Base-by-base conservation (phyloP, 768 basidiomycete species). In the Xerocomus potaroensis region DNA sequence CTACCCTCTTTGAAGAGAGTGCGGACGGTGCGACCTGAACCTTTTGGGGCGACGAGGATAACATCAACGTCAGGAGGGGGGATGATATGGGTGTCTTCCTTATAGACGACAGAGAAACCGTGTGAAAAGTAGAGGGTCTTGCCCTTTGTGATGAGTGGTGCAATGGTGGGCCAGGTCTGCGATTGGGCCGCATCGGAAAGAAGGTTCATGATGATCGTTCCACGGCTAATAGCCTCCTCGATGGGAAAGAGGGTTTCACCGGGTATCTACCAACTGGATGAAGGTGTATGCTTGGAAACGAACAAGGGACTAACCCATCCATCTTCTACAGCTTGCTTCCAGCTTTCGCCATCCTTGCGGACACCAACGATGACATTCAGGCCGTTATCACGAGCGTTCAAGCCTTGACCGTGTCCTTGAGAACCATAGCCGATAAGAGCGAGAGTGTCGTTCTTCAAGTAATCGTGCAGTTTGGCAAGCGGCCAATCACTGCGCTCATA, bases 111-210 rank as follows among this genome's bases (percentile, higher is more conserved):
- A 55, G 95, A 98, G 86, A 99, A 99, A 62, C 96, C 96, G 69
- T 99, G 96, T 6, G 95, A 92, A 78, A 99, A 99, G 84, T 99
- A 99, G 54, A 99, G 87, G n/a, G 96, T 99, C 80, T 99, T 98
- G 74, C 91, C 96, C 81, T 94, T 91, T 70, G 93, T 98, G 76
- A 98, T 94, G 63, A 97, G 83, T 45, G 96, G 95, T 35, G 82
- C 85, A 59, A 99, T 57, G 43, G 78, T 73, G 31, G 86, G 75
- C 96, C 96, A 99, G 24, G 94, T 97, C 69, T 87, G 81, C 12
- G 91, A 93, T 74, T 99, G 96, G n/a, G 95, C 96, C 40, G 96
- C 96, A 62, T 99, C 96, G 36, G 95, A 98, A 57, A 99, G 83
- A 44, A 99, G 78, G 80, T 99, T 98, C 96, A 99, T 99, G 81